phyloP scores from a whole-genome alignment of 2,329 filamentous ascomycete species.

The Aspergillus japonicus region DNA sequence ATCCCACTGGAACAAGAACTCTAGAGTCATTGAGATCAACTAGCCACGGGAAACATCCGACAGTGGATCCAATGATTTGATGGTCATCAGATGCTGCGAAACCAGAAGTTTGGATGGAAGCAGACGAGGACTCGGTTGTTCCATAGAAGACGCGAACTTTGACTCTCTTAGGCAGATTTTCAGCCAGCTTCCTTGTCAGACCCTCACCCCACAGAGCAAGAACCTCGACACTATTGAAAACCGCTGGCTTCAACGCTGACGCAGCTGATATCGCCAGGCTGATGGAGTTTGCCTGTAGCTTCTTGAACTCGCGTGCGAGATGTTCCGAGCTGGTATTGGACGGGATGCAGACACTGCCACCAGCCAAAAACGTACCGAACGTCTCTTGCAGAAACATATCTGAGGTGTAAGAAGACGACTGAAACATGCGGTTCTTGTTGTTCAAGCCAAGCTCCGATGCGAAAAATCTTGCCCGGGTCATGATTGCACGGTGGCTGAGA shows the following conservation, averaged over 20 bases:
- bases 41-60: conserved; percentile 34
- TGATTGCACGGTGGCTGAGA: conserved; percentile 36
- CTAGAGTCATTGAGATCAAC: conserved; percentile 30
- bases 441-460: conserved; percentile 24
- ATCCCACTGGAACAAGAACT: conserved; percentile 36
- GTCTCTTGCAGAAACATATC: conserved; percentile 46
- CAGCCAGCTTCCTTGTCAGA: neutral
- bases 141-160: conserved; percentile 22
- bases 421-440: conserved; percentile 31
- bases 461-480: conserved; percentile 31
- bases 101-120: conserved; percentile 19
- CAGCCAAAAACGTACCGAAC: conserved; percentile 39
- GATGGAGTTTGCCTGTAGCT: conserved; percentile 29
- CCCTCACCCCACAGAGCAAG: conserved; percentile 26
- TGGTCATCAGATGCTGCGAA: neutral
- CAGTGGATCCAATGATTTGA: conserved; percentile 24
- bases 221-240: conserved; percentile 26
- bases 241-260: conserved; percentile 25
- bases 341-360: conserved; percentile 51
- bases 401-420: conserved; percentile 48
- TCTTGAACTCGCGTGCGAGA: conserved; percentile 54
- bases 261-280: conserved; percentile 37
- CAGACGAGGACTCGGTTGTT: conserved; percentile 26
- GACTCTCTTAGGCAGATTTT: conserved; percentile 12
- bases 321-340: conserved; percentile 48